Evolutionary conservation across 2,329 filamentous ascomycete genomes (phyloP).

Genomic region (Paecilomyces dactylethromorphus): DNA sequence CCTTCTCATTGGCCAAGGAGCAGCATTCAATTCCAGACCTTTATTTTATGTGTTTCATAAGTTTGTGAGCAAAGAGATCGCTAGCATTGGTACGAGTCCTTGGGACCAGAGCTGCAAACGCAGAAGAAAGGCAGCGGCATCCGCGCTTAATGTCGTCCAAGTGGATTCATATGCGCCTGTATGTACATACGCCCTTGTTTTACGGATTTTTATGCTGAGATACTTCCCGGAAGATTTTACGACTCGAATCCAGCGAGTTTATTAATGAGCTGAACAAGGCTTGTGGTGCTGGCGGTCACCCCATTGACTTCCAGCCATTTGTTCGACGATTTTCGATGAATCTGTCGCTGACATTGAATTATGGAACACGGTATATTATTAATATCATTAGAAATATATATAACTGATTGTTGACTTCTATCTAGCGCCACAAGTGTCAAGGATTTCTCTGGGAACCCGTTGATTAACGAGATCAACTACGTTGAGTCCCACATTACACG

Average conservation of each 20-base stretch:
- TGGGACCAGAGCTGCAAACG: slow-evolving; percentile 8
- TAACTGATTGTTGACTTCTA: no score
- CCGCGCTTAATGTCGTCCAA: slow-evolving; percentile 4
- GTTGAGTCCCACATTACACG: slow-evolving; percentile 7
- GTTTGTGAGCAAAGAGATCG: slow-evolving; percentile 12
- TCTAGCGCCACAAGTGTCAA: no score
- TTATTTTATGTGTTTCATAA: slow-evolving; percentile 43
- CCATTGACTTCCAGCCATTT: no score
- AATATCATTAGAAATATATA: no score
- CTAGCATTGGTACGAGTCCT: slow-evolving; percentile 9
- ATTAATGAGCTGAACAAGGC: no score
- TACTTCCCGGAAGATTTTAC: no score
- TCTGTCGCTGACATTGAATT: slow-evolving; percentile 5
- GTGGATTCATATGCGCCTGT: slow-evolving; percentile 8
- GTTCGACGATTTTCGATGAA: slow-evolving; percentile 4
- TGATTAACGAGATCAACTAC: slow-evolving; percentile 8
- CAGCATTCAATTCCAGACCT: slow-evolving; percentile 35
- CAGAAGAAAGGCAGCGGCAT: slow-evolving; percentile 7
- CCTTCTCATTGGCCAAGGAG: slow-evolving; percentile 36
- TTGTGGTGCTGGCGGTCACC: no score
- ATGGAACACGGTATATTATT: slow-evolving; percentile 3
- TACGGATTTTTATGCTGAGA: no score
- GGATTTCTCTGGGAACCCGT: no score
- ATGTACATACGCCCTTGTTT: no score
- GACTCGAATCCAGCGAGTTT: no score